phyloP scores from a whole-genome alignment of 345 rosid genomes.

The Arabidopsis arenosa region DNA sequence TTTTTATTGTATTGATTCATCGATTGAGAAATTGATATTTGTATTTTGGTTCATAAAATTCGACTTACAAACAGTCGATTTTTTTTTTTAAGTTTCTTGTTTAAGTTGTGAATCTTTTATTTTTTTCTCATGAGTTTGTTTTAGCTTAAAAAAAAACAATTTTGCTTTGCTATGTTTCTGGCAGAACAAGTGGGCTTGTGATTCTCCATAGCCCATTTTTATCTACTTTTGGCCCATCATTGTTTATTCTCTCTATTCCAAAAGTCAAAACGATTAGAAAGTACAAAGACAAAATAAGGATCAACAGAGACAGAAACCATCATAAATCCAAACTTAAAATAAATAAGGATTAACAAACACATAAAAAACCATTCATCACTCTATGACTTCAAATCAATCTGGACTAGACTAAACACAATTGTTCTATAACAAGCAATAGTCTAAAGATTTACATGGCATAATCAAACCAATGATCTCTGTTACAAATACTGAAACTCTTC shows the following conservation, averaged over 20 bases:
- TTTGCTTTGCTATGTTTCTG: background rate
- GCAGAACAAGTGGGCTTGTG: background rate
- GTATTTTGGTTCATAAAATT: background rate
- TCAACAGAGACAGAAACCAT: too few relatives aligned
- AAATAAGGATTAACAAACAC: background rate
- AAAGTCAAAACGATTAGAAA: background rate
- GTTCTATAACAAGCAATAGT: conserved; percentile 12
- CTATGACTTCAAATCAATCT: too few relatives aligned
- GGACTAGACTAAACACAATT: conserved; percentile 17
- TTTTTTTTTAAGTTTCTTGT: background rate
- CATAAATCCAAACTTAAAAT: too few relatives aligned
- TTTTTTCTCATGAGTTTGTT: background rate
- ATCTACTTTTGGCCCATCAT: background rate
- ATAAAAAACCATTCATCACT: background rate
- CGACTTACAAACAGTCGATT: background rate
- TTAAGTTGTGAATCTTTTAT: background rate
- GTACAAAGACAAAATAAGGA: background rate
- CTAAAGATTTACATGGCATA: conserved; percentile 30
- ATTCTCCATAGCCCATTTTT: background rate
- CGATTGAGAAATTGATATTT: background rate
- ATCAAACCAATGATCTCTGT: background rate
- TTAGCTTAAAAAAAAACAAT: background rate
- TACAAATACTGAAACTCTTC: background rate
- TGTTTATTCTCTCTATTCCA: background rate
- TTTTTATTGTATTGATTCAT: background rate